These are phyloP conservation scores for Sindora glabra DNA, from an alignment of 306 rosid genomes.

Conservation along the genomic window DNA sequence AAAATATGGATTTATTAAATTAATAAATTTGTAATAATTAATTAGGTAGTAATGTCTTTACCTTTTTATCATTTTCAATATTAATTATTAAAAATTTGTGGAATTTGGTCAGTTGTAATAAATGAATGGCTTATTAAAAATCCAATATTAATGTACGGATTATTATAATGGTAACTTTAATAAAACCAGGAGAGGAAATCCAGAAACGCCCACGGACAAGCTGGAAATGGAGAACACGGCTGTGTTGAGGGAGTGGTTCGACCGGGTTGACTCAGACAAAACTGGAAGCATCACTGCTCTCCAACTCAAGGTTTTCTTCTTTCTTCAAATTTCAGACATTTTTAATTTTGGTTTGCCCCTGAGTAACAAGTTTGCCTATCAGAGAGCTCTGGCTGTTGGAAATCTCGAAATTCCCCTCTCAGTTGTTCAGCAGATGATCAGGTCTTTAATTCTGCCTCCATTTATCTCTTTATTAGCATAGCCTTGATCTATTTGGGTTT, in stretches of 20 bases:
- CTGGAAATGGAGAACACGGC: slow-evolving; percentile 41
- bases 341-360: not conserved
- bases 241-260: slow-evolving; percentile 68
- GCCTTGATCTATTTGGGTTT: not conserved
- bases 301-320: slow-evolving; percentile 61
- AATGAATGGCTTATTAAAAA: no score
- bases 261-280: slow-evolving; percentile 66
- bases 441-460: slow-evolving; percentile 20
- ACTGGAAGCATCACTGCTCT: slow-evolving; percentile 55
- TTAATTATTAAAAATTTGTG: no score
- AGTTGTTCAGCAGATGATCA: slow-evolving; percentile 85
- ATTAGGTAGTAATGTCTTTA: no score
- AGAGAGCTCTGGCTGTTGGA: slow-evolving; percentile 72
- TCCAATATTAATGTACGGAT: no score
- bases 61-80: no score
- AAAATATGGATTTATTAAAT: no score
- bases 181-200: no score
- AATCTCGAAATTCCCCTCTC: slow-evolving; percentile 78
- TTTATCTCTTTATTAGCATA: not conserved
- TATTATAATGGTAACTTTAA: no score
- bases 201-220: no score
- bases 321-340: not conserved
- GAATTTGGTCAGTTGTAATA: no score
- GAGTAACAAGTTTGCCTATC: not conserved
- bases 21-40: no score